Conservation (phyloP, 2,329 filamentous ascomycete genomes). For the Talaromyces sp. region DNA sequence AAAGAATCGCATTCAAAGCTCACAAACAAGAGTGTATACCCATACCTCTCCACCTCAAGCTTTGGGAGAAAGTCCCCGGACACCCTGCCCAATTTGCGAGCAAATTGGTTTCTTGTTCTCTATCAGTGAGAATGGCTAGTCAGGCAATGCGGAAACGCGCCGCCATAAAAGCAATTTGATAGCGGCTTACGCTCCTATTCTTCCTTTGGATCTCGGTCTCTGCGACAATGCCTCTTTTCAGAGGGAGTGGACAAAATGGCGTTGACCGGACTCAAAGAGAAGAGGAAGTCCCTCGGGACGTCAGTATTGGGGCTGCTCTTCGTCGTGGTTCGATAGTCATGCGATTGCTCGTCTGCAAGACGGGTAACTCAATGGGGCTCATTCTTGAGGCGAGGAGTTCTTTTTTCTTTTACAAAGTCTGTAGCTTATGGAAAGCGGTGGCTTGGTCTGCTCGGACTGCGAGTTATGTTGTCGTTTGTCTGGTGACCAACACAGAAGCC, state of each 20-base stretch:
- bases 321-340: constrained; percentile 96
- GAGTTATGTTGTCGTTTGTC: constrained; percentile 19
- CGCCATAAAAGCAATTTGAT: constrained; percentile 93
- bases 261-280: constrained; percentile 33
- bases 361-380: constrained; percentile 99
- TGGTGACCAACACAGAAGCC: constrained; percentile 53
- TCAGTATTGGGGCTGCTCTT: constrained; percentile 61
- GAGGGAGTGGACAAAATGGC: constrained; percentile 37
- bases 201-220: constrained; percentile 43
- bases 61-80: constrained; percentile 99
- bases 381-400: constrained; percentile 98
- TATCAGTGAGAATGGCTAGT: constrained; percentile 27
- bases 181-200: constrained; percentile 73
- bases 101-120: constrained; percentile 26
- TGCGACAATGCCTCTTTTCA: constrained; percentile 26
- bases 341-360: constrained; percentile 73
- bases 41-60: constrained; percentile 52
- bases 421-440: constrained; percentile 58
- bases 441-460: constrained; percentile 19
- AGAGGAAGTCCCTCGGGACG: constrained; percentile 31
- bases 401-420: constrained; percentile 44
- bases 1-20: constrained; percentile 99
- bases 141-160: constrained; percentile 89
- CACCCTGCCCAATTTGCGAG: constrained; percentile 56
- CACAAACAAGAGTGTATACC: constrained; percentile 68